Conservation (phyloP, 2,329 filamentous ascomycete species). For the Lanzia echinophila region DNA sequence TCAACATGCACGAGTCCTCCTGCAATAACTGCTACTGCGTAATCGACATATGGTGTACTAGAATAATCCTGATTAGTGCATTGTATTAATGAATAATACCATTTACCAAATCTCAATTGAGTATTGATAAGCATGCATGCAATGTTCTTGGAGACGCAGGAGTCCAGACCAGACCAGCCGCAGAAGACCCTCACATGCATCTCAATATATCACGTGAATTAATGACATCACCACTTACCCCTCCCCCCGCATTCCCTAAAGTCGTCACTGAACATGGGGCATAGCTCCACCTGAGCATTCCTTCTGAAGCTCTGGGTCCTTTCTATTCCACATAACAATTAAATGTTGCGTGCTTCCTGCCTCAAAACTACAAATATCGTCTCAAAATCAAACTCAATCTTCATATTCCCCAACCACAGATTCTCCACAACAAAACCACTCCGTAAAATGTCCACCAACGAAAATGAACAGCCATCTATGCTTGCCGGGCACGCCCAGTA, state of each 20-base stretch:
- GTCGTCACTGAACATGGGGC: background rate
- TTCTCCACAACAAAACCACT: background rate
- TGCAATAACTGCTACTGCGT: background rate
- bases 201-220: no score
- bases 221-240: background rate
- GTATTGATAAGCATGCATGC: no score
- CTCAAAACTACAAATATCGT: background rate
- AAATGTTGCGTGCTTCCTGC: background rate
- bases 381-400: background rate
- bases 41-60: background rate
- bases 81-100: background rate
- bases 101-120: background rate
- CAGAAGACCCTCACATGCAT: no score
- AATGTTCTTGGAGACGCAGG: no score
- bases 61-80: background rate
- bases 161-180: no score
- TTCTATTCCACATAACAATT: background rate
- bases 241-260: background rate
- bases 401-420: background rate
- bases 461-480: conserved; percentile 44
- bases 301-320: no score
- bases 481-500: conserved; percentile 60
- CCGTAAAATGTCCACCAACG: background rate
- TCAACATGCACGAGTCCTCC: conserved; percentile 9
- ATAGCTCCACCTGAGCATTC: no score